Evolutionary conservation across 306 rosid species (phyloP), one percentile per base, ranked within the genome.

Genomic region (Rosa rugosa): DNA sequence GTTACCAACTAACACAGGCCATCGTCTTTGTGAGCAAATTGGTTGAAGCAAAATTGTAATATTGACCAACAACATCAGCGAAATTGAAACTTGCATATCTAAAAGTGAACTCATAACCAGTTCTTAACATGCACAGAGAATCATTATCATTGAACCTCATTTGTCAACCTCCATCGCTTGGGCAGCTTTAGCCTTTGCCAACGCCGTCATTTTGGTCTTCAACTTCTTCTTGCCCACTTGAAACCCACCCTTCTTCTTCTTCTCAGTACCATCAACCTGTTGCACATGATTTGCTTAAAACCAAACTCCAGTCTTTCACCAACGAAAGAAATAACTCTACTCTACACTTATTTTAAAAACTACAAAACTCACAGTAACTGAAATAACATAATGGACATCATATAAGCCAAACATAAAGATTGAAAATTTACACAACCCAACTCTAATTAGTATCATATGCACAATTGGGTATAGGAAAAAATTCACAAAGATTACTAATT

Each of bases 111-210:
- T 20, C 41, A 69, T 13, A 25, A 75, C 59, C 50, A 40, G 22
- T 63, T 45, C 82, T 74, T 76, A 8, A 4, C n/a, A 73, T 74
- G 76, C 49, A 36, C 36, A 59, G 16, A 77, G 36, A 63, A 66
- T 4, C 66, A 73, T 77, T 54, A 11, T 6, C n/a, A 74, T 14
- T 69, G 50, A 85, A 83, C 89, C 90, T 94, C 85, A 92, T 9
- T 87, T 79, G 75, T 92, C 97, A 86, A 94, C 81, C 77, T 92
- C 97, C 97, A 94, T 92, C 47, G 99, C 99, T 76, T 91, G 95
- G 36, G 87, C 85, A 73, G 87, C 97, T 82, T 94, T 94, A 23
- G 97, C 97, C 84, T 91, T 91, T n/a, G 92, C 85, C 76, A 86
- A 44, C 2, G 97, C 90, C 0, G 94, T 86, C 90, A 91, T 57